phyloP scores from a whole-genome alignment of 2,329 filamentous ascomycete genomes.

The Hypoxylon sp. region DNA sequence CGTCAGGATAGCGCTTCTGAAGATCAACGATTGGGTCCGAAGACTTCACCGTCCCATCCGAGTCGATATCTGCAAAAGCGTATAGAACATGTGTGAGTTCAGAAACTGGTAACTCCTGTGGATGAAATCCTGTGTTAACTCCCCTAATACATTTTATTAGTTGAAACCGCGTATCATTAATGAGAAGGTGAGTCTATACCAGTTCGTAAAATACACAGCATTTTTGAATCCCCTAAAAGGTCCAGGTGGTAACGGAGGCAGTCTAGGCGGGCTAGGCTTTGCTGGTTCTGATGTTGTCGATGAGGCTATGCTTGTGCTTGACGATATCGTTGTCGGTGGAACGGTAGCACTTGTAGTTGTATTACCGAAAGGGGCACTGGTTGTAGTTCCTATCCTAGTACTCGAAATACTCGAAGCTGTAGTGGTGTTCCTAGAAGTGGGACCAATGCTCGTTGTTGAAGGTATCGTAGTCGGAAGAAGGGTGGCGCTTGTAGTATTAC shows the following conservation, averaged over 20 bases:
- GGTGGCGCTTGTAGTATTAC: slow-evolving; percentile 9
- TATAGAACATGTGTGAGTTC: slow-evolving; percentile 82
- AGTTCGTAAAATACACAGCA: slow-evolving; percentile 67
- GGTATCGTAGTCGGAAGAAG: slow-evolving; percentile 3
- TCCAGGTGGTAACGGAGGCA: slow-evolving; percentile 35
- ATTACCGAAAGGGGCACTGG: slow-evolving; percentile 19
- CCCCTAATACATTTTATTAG: slow-evolving; percentile 52
- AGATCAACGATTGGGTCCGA: slow-evolving; percentile 73
- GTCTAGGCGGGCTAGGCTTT: slow-evolving; percentile 37
- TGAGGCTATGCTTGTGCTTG: slow-evolving; percentile 26
- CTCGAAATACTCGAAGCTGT: slow-evolving; percentile 2
- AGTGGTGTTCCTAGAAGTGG: slow-evolving; percentile 15
- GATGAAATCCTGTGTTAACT: slow-evolving; percentile 68
- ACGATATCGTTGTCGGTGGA: slow-evolving; percentile 16
- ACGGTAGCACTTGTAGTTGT: slow-evolving; percentile 29
- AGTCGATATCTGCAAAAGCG: slow-evolving; percentile 62
- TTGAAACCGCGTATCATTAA: not conserved
- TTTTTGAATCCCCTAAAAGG: slow-evolving; percentile 54
- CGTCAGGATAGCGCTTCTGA: slow-evolving; percentile 75
- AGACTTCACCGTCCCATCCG: slow-evolving; percentile 64
- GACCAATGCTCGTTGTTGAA: slow-evolving; percentile 7
- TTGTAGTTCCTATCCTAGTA: slow-evolving; percentile 4
- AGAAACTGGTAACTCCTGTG: slow-evolving; percentile 74
- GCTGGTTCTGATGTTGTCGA: slow-evolving; percentile 37
- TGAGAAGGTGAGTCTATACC: slow-evolving; percentile 54